A percentile compares a stretch with the other conserved stretches of the same genome.
Conservation (phyloP, 345 rosid genomes). For the Citrus inodora region DNA sequence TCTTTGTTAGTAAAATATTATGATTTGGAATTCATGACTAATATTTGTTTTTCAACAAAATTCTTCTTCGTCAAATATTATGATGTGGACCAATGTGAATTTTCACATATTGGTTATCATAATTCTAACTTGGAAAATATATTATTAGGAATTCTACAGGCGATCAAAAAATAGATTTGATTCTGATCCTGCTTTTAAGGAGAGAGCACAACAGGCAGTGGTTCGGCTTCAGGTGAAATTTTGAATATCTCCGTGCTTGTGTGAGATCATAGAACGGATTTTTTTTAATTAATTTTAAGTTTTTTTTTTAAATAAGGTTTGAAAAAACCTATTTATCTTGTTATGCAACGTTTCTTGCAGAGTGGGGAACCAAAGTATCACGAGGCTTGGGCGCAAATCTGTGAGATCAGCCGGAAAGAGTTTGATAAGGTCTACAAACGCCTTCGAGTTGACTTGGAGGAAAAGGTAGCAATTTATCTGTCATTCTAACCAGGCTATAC, state of each 20-base stretch:
- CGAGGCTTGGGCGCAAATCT: constrained; percentile 78
- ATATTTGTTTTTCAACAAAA: neutral
- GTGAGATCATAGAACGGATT: neutral
- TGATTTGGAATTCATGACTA: neutral
- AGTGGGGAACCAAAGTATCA: constrained; percentile 79
- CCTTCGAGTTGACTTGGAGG: constrained; percentile 80
- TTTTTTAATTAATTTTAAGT: neutral
- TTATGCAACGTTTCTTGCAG: constrained; percentile 30
- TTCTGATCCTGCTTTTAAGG: constrained; percentile 65
- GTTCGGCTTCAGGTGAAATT: constrained; percentile 80
- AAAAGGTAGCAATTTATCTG: constrained; percentile 49
- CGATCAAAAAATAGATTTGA: constrained; percentile 80
- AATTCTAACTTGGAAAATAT: constrained; percentile 25
- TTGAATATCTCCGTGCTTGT: neutral
- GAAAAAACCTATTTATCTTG: constrained; percentile 1
- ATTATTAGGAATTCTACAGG: constrained; percentile 69
- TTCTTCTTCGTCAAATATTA: neutral
- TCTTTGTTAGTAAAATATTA: neutral
- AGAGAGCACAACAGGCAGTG: constrained; percentile 88
- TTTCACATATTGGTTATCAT: neutral
- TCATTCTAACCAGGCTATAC: neutral
- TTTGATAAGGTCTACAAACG: constrained; percentile 76
- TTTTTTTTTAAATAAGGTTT: neutral
- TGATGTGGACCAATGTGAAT: neutral
- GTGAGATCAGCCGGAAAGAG: constrained; percentile 76